phyloP scores from a whole-genome alignment of 75 land plant genomes.

The Pinus tabuliformis region DNA sequence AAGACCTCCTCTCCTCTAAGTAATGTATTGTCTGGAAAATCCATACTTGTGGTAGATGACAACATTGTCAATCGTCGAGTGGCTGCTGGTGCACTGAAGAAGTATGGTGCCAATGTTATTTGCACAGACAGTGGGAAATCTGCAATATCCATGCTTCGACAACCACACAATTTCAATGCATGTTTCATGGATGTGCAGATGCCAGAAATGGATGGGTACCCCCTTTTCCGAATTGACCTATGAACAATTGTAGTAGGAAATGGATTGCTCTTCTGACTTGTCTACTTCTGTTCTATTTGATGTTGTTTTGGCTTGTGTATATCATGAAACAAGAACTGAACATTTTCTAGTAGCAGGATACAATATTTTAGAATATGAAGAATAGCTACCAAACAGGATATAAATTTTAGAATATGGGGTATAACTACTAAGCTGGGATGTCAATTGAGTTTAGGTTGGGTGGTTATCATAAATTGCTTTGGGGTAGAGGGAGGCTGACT shows the following conservation, averaged over 20 bases:
- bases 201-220: conserved; percentile 96
- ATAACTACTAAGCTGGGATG: no score
- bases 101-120: conserved; percentile 77
- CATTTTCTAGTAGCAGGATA: no score
- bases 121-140: conserved; percentile 73
- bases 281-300: neutral
- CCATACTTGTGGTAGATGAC: conserved; percentile 89
- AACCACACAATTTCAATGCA: conserved; percentile 73
- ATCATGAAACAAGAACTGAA: no score
- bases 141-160: conserved; percentile 51
- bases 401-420: no score
- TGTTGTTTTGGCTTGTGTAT: neutral
- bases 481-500: no score
- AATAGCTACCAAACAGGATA: no score
- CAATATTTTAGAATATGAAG: no score
- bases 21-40: conserved; percentile 62
- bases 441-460: no score
- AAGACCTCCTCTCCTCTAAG: conserved; percentile 23
- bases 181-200: conserved; percentile 94
- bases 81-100: conserved; percentile 85
- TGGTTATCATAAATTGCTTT: no score
- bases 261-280: neutral
- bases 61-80: conserved; percentile 78
- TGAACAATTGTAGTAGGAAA: neutral
- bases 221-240: neutral